Percentiles rank a stretch among this genome's conserved stretches.
These are phyloP conservation scores for Metschnikowia chrysomelidarum DNA, from an alignment of 805 yeast genomes.

Conservation along the genomic window DNA sequence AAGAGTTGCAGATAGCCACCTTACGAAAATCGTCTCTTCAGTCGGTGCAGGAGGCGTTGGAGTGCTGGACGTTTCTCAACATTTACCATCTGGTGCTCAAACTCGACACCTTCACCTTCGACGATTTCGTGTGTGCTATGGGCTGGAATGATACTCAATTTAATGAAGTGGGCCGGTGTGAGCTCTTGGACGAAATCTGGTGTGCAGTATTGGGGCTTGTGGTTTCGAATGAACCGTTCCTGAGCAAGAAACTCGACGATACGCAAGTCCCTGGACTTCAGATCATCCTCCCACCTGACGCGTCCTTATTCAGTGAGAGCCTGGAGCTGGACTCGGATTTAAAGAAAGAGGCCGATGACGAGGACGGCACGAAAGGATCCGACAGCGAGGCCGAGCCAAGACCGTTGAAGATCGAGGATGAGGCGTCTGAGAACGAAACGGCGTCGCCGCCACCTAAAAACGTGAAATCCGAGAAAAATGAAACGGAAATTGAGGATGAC, in stretches of 20 bases:
- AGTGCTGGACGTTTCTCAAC: conserved; percentile 74
- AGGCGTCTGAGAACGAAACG: conserved; percentile 7
- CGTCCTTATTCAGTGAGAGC: conserved; percentile 21
- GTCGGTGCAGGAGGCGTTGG: conserved; percentile 49
- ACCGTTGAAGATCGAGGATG: conserved; percentile 23
- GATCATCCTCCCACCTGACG: conserved; percentile 31
- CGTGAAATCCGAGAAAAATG: conserved; percentile 1
- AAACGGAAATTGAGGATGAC: conserved; percentile 17
- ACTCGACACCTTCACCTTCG: conserved; percentile 76
- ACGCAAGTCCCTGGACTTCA: conserved; percentile 32
- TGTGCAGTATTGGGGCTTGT: conserved; percentile 60
- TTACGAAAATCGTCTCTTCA: conserved; percentile 6
- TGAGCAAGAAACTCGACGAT: conserved; percentile 31
- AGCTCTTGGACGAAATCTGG: conserved; percentile 62
- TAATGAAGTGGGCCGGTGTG: conserved; percentile 45
- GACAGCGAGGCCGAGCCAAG: conserved; percentile 23
- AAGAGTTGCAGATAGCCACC: neutral
- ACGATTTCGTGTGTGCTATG: conserved; percentile 65
- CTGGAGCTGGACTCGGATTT: neutral
- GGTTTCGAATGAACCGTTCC: conserved; percentile 39
- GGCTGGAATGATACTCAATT: conserved; percentile 42
- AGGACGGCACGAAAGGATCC: conserved; percentile 15
- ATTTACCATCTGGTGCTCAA: conserved; percentile 61
- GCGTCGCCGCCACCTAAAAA: conserved; percentile 8
- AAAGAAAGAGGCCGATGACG: conserved; percentile 2